phyloP scores from a whole-genome alignment of 371 early-diverging fungal genomes.

The Mycotypha africana region DNA sequence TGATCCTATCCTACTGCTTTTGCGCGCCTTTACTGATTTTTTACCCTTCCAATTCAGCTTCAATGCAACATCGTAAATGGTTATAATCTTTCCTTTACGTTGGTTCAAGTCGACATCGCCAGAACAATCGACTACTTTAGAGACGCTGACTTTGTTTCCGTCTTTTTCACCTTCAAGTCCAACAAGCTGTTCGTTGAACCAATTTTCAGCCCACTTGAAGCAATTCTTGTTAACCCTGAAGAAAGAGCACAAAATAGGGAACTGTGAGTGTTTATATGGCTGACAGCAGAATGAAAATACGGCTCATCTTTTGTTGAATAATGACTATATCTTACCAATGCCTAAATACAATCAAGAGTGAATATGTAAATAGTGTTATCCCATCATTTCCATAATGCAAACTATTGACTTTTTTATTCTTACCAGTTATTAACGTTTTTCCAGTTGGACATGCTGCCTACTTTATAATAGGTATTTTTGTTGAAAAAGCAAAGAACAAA shows the following conservation, averaged over 20 bases:
- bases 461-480: too few relatives aligned
- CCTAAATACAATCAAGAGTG: conserved; percentile 2
- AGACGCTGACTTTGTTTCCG: conserved; percentile 49
- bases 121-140: conserved; percentile 47
- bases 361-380: background rate
- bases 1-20: background rate
- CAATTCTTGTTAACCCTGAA: conserved; percentile 88
- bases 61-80: conserved; percentile 72
- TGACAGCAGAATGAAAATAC: background rate
- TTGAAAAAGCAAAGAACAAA: too few relatives aligned
- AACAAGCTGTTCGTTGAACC: conserved; percentile 53
- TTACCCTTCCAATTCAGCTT: conserved; percentile 72
- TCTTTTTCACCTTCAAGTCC: conserved; percentile 39
- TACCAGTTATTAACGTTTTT: conserved; percentile 31
- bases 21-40: background rate
- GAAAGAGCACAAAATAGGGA: background rate
- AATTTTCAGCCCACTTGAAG: conserved; percentile 71
- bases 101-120: conserved; percentile 86
- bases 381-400: background rate
- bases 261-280: background rate
- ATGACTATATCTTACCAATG: conserved; percentile 12
- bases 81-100: conserved; percentile 84
- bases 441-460: conserved; percentile 30
- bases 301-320: background rate
- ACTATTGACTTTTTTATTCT: background rate